Conservation (phyloP, 495 filamentous ascomycete genomes). For the Aspergillus sclerotiicarbonarius region DNA sequence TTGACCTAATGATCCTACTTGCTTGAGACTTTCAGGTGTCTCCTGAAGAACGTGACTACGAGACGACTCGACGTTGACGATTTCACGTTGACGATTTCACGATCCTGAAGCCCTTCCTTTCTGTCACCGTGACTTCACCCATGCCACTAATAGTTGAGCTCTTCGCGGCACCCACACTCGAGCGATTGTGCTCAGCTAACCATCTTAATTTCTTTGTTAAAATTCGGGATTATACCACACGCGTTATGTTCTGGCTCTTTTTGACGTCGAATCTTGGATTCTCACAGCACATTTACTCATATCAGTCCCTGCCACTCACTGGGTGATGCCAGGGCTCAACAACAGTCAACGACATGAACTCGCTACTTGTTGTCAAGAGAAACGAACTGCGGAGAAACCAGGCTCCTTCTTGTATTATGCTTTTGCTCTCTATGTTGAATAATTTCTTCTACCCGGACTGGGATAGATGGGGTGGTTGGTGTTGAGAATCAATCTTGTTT, state of each 20-base stretch:
- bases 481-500: conserved; percentile 10
- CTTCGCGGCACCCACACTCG: not conserved
- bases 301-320: not conserved
- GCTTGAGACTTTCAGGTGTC: conserved; percentile 7
- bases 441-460: conserved; percentile 9
- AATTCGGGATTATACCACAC: conserved; percentile 22
- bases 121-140: conserved; percentile 1
- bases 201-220: conserved; percentile 24
- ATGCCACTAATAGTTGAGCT: conserved; percentile 13
- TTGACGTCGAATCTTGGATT: conserved; percentile 6
- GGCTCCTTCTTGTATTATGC: conserved; percentile 25
- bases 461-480: not conserved
- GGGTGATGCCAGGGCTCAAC: not conserved
- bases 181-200: conserved; percentile 11
- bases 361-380: not conserved
- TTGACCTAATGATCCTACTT: conserved; percentile 12
- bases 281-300: not conserved
- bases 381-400: not conserved
- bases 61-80: conserved; percentile 23
- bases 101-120: conserved; percentile 11
- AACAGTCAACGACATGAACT: conserved; percentile 6
- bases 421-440: conserved; percentile 19
- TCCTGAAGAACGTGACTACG: conserved; percentile 19
- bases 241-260: conserved; percentile 4
- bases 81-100: conserved; percentile 19